Evolutionary conservation across 2,329 filamentous ascomycete species (phyloP).

Genomic region (Phaeosphaeria sp.): DNA sequence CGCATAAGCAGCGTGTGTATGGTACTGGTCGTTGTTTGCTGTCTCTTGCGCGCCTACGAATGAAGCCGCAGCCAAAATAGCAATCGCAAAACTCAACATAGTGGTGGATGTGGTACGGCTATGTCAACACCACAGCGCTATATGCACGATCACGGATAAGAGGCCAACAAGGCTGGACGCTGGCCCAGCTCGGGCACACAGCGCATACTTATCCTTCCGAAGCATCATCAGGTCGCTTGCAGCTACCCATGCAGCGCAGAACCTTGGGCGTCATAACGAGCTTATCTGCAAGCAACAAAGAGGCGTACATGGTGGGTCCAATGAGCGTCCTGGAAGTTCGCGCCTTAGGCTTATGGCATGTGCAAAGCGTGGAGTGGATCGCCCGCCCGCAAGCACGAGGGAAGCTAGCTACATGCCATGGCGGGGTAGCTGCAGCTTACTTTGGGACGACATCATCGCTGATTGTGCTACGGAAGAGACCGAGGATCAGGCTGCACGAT

Average conservation of each 20-base stretch:
- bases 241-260: constrained; percentile 5
- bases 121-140: constrained; percentile 8
- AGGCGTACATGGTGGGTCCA: neutral
- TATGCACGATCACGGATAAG: constrained; percentile 9
- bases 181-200: constrained; percentile 6
- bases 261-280: neutral
- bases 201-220: constrained; percentile 19
- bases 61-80: constrained; percentile 34
- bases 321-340: neutral
- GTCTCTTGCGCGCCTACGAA: constrained; percentile 26
- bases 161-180: constrained; percentile 15
- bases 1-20: constrained; percentile 58
- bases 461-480: neutral
- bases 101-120: constrained; percentile 11
- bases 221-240: constrained; percentile 17
- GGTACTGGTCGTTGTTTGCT: constrained; percentile 28
- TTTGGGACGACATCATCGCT: neutral
- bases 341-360: neutral
- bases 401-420: neutral
- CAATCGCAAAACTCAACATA: constrained; percentile 37
- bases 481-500: neutral
- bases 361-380: neutral
- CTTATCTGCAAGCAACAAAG: constrained; percentile 11
- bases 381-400: neutral
- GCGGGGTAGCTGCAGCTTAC: constrained; percentile 15